Evolutionary conservation across 805 yeast species (phyloP).

Genomic region (Wickerhamia fluorescens): DNA sequence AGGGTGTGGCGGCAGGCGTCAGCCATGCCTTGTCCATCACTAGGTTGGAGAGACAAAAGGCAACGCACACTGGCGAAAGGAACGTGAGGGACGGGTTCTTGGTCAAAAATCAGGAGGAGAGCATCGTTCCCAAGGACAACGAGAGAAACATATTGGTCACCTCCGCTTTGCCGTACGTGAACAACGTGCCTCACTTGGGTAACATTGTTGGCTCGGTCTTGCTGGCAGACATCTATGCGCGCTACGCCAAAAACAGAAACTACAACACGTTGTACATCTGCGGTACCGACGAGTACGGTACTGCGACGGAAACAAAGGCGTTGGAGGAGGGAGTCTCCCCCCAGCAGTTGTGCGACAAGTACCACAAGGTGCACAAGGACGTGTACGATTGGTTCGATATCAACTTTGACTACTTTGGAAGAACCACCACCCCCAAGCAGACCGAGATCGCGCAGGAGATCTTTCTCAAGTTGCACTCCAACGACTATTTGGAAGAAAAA

Average conservation of each 20-base stretch:
- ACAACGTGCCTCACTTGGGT: constrained; percentile 97
- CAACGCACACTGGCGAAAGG: constrained; percentile 33
- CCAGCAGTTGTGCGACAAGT: constrained; percentile 82
- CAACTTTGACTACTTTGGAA: constrained; percentile 90
- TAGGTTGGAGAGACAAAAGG: constrained; percentile 33
- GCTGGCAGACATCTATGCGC: constrained; percentile 87
- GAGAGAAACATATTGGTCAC: constrained; percentile 84
- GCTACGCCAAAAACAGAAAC: constrained; percentile 84
- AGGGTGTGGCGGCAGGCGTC: constrained; percentile 40
- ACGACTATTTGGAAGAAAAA: constrained; percentile 79
- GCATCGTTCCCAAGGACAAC: constrained; percentile 51
- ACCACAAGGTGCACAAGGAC: constrained; percentile 75
- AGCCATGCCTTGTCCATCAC: constrained; percentile 41
- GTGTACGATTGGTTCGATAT: constrained; percentile 97
- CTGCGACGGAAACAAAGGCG: constrained; percentile 98
- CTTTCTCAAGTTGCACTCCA: constrained; percentile 66
- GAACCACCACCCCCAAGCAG: constrained; percentile 89
- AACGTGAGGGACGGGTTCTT: constrained; percentile 24
- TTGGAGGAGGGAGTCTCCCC: constrained; percentile 90
- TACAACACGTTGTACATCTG: constrained; percentile 81
- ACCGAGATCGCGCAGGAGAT: constrained; percentile 95
- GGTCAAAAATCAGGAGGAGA: constrained; percentile 22
- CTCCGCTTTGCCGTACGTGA: constrained; percentile 95
- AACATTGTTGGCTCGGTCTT: constrained; percentile 93
- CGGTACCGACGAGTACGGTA: constrained; percentile 99